phyloP scores from a whole-genome alignment of 306 rosid species.

The Begonia masoniana region DNA sequence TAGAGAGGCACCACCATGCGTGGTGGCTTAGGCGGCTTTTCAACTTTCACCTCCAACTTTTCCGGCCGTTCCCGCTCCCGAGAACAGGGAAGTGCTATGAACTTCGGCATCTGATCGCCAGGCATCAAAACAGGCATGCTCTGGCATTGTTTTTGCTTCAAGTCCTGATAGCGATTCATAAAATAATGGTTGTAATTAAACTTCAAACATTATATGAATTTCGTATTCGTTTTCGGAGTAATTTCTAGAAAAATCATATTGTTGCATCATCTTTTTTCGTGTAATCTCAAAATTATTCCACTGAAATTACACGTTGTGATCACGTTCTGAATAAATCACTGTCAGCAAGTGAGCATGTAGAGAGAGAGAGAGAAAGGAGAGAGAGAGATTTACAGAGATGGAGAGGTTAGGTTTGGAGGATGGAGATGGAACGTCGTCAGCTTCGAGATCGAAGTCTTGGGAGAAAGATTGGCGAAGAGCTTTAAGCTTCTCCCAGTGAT shows the following conservation, averaged over 20 bases:
- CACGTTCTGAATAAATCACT: too few species aligned
- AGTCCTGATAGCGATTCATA: constrained; percentile 18
- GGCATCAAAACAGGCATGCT: constrained; percentile 90
- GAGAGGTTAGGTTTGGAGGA: constrained; percentile 32
- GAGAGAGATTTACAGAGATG: constrained; percentile 18
- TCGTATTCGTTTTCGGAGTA: too few species aligned
- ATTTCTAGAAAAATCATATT: too few species aligned
- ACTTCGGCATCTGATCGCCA: constrained; percentile 65
- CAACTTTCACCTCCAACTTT: constrained; percentile 20
- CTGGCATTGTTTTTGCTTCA: constrained; percentile 21
- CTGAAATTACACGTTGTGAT: too few species aligned
- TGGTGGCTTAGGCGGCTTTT: constrained; percentile 43
- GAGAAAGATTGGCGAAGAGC: constrained; percentile 45
- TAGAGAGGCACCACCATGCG: constrained; percentile 38
- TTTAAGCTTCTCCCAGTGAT: constrained; percentile 90
- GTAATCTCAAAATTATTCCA: too few species aligned
- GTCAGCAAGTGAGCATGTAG: background rate
- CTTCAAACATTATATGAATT: background rate
- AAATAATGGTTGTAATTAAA: background rate
- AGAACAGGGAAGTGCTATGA: constrained; percentile 87
- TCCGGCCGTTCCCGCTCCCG: constrained; percentile 42
- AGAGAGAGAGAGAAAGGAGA: background rate
- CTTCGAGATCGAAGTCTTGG: constrained; percentile 8
- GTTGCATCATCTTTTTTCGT: too few species aligned
- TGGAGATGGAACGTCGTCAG: constrained; percentile 17